Evolutionary conservation across 2,329 filamentous ascomycete genomes (phyloP), one percentile per base, ranked within the genome.

Genomic region (Aspergillus udagawae): DNA sequence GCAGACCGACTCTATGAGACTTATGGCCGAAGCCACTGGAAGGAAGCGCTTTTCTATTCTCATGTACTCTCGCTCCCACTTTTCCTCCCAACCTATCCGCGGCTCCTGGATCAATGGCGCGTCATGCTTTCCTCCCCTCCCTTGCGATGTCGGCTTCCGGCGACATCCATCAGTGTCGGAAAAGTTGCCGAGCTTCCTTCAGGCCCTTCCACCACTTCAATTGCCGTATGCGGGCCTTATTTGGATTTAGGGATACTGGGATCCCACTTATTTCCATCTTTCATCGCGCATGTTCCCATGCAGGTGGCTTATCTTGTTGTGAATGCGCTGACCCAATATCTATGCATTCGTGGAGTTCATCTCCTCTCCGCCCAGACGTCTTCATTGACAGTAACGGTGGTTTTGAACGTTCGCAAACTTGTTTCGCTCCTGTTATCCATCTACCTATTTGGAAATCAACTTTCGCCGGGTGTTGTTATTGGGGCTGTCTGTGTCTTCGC

Each of bases 291-390:
- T 25, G 61, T 73, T 17, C 72, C 75, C 3, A 66, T 72, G 25
- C 73, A 74, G 51, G 62, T 76, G 4, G 60, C 73, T 10, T 75
- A 75, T 42, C 69, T 80, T 50, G 29, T 75, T 8, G 64, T 79
- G 60, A 79, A 80, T 65, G 91, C 95, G 0, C 71, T 95, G 51
- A 97, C 94, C 3, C 94, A 99, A 74, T 91, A 97, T 68, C 84
- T 92, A 25, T 99, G 94, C 73, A 97, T 99, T 62, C 89, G 92
- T 3, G 94, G 94, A 1, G 94, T 99, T 56, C 97, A 97, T 65
- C 83, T 96, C n/a, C 81, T 99, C 4, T 92, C 91, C 1, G 90
- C 93, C 0, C 88, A 88, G 54, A 91, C 91, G 3, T 93, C 92
- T 3, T 95, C 94, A 0, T 82, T 99, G 55, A 97, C 94, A 0